phyloP scores from a whole-genome alignment of 1,139 yeast genomes.

The Suhomyces taliae region DNA sequence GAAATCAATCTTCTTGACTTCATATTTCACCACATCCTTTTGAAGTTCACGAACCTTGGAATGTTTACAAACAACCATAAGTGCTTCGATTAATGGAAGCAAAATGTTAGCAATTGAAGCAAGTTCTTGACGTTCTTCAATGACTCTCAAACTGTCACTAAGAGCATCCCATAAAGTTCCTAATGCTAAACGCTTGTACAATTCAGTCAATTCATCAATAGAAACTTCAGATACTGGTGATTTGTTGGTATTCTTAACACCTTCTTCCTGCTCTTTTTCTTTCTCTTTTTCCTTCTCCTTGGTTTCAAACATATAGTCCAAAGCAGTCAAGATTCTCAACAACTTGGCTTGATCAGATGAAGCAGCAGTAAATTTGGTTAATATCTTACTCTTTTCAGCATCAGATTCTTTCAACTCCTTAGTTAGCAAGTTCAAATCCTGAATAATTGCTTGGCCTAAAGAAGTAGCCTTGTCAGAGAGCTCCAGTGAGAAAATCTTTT shows the following conservation, averaged over 20 bases:
- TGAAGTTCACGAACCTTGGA: conserved; percentile 69
- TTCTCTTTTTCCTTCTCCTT: conserved; percentile 23
- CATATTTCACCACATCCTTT: conserved; percentile 60
- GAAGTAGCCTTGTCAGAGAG: conserved; percentile 64
- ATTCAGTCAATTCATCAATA: conserved; percentile 50
- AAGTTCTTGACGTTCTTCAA: conserved; percentile 50
- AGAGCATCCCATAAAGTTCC: conserved; percentile 87
- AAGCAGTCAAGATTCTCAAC: conserved; percentile 79
- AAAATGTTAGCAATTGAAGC: conserved; percentile 77
- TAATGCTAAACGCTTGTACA: conserved; percentile 68
- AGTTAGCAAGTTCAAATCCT: conserved; percentile 55
- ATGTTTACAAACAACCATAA: conserved; percentile 95
- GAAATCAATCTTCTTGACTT: conserved; percentile 62
- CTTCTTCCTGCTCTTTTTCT: conserved; percentile 9
- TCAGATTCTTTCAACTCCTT: conserved; percentile 41
- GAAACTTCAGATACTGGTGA: conserved; percentile 19
- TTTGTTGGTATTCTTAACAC: not conserved
- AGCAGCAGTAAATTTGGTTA: conserved; percentile 73
- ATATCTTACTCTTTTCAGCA: conserved; percentile 47
- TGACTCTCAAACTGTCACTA: conserved; percentile 67
- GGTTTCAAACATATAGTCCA: conserved; percentile 75
- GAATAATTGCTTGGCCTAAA: conserved; percentile 57
- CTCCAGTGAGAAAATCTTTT: conserved; percentile 65
- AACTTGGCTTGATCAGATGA: conserved; percentile 88
- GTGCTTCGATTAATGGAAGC: conserved; percentile 83